Evolutionary conservation across 768 basidiomycete genomes (phyloP), one percentile per base, ranked within the genome.

Genomic region (Mycena latifolia): DNA sequence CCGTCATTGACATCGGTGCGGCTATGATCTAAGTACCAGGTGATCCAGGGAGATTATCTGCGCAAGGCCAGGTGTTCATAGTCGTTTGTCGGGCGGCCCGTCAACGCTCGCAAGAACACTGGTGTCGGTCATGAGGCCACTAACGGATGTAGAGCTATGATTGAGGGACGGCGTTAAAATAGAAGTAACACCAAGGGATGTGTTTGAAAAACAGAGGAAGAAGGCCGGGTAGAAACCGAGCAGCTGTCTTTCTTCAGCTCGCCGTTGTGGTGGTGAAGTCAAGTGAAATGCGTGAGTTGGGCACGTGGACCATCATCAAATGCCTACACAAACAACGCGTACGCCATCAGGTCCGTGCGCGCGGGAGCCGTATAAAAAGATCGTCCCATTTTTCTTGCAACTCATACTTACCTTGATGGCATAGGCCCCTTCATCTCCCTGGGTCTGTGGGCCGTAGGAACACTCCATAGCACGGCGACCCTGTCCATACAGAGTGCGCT

Each of bases 381-480:
- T n/a, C n/a, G n/a, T n/a, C n/a, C n/a, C n/a, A n/a, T n/a, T n/a
- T n/a, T n/a, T n/a, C n/a, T n/a, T n/a, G n/a, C n/a, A 61, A 54
- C 50, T 64, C 67, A 68, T 68, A 68, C 67, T 68, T 68, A 68
- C 67, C 67, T 68, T 68, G 67, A 68, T 68, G 67, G 67, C 67
- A 68, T 50, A 64, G 52, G 56, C 58, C 58, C 67, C 67, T 68
- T 68, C 67, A 68, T 45, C 50, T 68, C 41, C 62, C 67, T 64
- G 67, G 62, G 58, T 52, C 56, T 68, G 62, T 68, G 67, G 67
- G 67, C 67, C 52, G 67, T 63, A 51, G 67, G 67, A 68, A 46
- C 67, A 59, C 67, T 84, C 79, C 87, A 88, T 88, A 87, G 87
- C 87, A 88, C 86, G 87, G 88, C 87, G 87, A 88, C 88, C 85